Conservation (phyloP, 805 yeast species). For the Metschnikowia similis region DNA sequence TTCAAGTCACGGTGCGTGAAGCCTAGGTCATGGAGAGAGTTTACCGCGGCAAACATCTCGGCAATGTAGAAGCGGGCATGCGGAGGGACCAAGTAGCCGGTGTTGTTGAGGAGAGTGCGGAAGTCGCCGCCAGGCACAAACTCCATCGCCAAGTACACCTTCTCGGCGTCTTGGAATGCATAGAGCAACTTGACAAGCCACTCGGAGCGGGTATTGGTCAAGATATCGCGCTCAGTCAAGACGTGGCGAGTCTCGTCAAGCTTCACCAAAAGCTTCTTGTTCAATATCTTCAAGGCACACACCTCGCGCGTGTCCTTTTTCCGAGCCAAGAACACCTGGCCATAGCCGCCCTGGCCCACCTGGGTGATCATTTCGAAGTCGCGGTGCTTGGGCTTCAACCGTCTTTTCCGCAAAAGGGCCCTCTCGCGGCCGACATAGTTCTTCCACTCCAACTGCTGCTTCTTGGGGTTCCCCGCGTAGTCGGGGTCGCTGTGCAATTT, state of each 20-base stretch:
- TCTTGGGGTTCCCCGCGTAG: conserved; percentile 25
- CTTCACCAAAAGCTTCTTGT: conserved; percentile 78
- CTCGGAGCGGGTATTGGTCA: conserved; percentile 92
- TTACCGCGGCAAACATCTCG: conserved; percentile 94
- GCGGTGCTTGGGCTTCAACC: conserved; percentile 88
- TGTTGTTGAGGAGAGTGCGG: conserved; percentile 87
- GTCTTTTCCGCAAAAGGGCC: conserved; percentile 76
- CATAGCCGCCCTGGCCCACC: conserved; percentile 99
- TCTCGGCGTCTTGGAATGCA: conserved; percentile 91
- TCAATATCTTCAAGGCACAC: conserved; percentile 89
- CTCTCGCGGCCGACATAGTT: conserved; percentile 81
- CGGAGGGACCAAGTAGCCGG: conserved; percentile 88
- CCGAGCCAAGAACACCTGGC: conserved; percentile 94
- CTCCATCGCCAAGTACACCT: conserved; percentile 95
- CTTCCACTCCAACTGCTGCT: conserved; percentile 55
- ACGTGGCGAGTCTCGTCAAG: conserved; percentile 95
- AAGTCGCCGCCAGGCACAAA: conserved; percentile 99
- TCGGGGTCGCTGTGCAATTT: conserved; percentile 53
- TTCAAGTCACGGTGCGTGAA: conserved; percentile 96
- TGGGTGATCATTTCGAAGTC: conserved; percentile 96
- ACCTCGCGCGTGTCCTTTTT: conserved; percentile 92
- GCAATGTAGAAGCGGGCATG: conserved; percentile 93
- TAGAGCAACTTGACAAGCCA: conserved; percentile 93
- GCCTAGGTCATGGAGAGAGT: conserved; percentile 90
- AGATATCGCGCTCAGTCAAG: conserved; percentile 90